Conservation (phyloP, 345 rosid species). For the Boechera divaricarpa region DNA sequence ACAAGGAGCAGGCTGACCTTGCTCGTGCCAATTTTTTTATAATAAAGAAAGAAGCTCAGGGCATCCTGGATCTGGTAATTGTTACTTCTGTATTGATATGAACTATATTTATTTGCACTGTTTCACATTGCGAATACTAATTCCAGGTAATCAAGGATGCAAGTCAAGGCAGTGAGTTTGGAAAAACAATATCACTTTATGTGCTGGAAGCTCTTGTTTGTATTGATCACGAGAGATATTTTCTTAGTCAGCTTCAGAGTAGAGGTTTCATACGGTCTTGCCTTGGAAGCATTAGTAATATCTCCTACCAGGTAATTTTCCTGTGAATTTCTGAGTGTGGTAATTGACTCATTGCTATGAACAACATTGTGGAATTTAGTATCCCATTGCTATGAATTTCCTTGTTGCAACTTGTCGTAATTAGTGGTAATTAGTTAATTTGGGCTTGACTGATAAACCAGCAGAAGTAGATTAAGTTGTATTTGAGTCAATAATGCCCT, state of each 20-base stretch:
- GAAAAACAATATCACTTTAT: slow-evolving; percentile 85
- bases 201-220: slow-evolving; percentile 87
- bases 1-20: slow-evolving; percentile 89
- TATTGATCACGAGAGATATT: slow-evolving; percentile 83
- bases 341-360: background rate
- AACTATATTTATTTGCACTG: slow-evolving; percentile 16
- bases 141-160: slow-evolving; percentile 86
- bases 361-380: background rate
- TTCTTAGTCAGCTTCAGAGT: slow-evolving; percentile 92
- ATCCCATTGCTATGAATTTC: background rate
- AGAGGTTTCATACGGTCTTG: slow-evolving; percentile 85
- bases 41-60: slow-evolving; percentile 83
- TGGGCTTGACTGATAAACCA: background rate
- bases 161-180: slow-evolving; percentile 87
- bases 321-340: slow-evolving; percentile 12
- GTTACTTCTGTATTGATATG: slow-evolving; percentile 4
- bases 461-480: background rate
- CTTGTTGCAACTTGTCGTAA: slow-evolving; percentile 18
- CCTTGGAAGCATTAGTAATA: slow-evolving; percentile 70
- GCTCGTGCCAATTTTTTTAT: slow-evolving; percentile 81
- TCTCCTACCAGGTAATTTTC: slow-evolving; percentile 66
- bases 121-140: slow-evolving; percentile 33
- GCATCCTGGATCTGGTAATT: slow-evolving; percentile 85
- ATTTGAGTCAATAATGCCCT: background rate
- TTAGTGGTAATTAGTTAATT: background rate